Conservation (phyloP, 176 grass and related monocot genomes). For the Cenchrus purpureus region DNA sequence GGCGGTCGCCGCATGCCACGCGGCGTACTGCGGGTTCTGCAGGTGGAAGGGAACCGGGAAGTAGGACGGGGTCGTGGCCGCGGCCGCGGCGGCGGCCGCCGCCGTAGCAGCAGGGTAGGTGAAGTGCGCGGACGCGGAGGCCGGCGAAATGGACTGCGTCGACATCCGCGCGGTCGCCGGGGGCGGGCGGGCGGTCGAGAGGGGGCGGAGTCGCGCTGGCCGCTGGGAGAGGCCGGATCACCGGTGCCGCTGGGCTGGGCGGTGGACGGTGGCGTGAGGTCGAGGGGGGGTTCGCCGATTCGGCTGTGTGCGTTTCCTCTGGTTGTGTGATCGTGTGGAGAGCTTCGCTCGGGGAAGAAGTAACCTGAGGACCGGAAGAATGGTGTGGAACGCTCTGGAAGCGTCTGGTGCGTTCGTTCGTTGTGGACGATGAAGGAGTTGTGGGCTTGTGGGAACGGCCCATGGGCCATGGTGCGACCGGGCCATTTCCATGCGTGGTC, state of each 20-base stretch:
- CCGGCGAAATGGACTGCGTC: constrained; percentile 50
- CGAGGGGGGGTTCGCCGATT: neutral
- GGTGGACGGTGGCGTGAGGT: neutral
- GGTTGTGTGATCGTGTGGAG: neutral
- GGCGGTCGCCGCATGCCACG: neutral
- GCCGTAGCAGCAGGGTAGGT: constrained; percentile 24
- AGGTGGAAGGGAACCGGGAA: constrained; percentile 81
- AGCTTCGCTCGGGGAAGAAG: neutral
- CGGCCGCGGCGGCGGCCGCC: neutral
- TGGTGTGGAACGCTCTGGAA: constrained; percentile 33
- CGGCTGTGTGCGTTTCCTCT: neutral
- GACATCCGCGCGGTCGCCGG: constrained; percentile 38
- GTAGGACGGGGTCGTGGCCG: constrained; percentile 37
- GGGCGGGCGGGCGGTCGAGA: neutral
- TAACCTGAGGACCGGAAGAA: neutral
- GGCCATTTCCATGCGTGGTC: too few species aligned
- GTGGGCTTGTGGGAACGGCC: too few species aligned
- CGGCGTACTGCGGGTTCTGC: constrained; percentile 50
- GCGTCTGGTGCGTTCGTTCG: neutral
- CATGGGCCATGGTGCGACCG: neutral
- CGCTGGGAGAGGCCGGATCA: neutral
- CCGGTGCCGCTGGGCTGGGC: neutral
- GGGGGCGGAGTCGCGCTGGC: neutral
- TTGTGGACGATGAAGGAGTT: neutral
- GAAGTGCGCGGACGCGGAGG: constrained; percentile 46